phyloP scores from a whole-genome alignment of 495 filamentous ascomycete genomes.

The Talaromyces trachyspermus region DNA sequence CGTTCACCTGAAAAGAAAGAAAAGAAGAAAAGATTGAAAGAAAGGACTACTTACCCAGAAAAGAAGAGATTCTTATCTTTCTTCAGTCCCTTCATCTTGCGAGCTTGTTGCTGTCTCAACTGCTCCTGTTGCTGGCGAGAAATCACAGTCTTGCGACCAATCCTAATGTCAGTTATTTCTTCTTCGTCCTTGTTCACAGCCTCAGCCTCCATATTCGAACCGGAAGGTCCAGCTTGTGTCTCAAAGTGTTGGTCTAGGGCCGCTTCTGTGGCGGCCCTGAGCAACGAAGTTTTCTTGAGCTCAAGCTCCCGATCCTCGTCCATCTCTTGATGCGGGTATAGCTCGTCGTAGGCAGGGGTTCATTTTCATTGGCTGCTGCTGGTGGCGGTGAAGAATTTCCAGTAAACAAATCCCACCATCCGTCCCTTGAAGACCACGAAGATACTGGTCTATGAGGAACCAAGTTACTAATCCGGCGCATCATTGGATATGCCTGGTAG shows the following conservation, averaged over 20 bases:
- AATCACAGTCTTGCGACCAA: conserved; percentile 34
- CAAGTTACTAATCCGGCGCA: conserved; percentile 67
- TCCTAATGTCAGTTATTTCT: conserved; percentile 33
- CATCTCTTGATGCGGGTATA: conserved; percentile 54
- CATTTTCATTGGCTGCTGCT: conserved; percentile 10
- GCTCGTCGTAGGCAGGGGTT: conserved; percentile 76
- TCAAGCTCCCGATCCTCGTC: conserved; percentile 32
- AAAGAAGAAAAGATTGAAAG: neutral
- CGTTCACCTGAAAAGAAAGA: neutral
- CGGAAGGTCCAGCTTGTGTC: conserved; percentile 38
- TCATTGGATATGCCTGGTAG: conserved; percentile 65
- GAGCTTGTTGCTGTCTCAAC: conserved; percentile 61
- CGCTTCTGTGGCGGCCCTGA: conserved; percentile 56
- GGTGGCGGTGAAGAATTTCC: conserved; percentile 38
- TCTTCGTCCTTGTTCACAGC: conserved; percentile 30
- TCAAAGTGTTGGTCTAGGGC: conserved; percentile 62
- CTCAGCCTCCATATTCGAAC: conserved; percentile 32
- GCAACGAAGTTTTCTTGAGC: conserved; percentile 53
- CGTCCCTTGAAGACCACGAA: conserved; percentile 42
- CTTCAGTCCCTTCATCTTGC: conserved; percentile 64
- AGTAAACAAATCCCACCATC: conserved; percentile 64
- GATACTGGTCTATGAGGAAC: conserved; percentile 51
- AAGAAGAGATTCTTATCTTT: conserved; percentile 77
- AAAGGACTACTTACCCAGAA: conserved; percentile 59
- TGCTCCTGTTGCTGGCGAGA: conserved; percentile 71